Evolutionary conservation across 768 basidiomycete genomes (phyloP), one percentile per base, ranked within the genome.

Genomic region (Calocybe gangraenosa): DNA sequence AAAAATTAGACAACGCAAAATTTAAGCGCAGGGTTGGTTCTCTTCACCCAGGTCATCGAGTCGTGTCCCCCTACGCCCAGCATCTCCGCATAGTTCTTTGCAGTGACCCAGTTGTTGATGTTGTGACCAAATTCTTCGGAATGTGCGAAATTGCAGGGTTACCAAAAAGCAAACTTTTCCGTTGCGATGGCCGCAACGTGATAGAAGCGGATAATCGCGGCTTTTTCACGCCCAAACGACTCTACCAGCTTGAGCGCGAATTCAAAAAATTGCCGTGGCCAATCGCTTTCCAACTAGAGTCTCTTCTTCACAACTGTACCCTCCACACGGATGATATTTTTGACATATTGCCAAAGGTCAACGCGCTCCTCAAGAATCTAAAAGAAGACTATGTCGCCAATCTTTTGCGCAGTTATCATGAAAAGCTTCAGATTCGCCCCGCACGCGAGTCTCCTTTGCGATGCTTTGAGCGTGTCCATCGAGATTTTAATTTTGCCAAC

Each of bases 251-350:
- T 7, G 64, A 68, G 13, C 57, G 54, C 13, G 70, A 70, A 63
- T 51, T 85, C 34, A 59, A 60, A 22, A 62, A 59, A 3, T 70
- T 82, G 37, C 68, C 74, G 11, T 91, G 85, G 84, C 62, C 67
- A 3, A 71, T 88, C 23, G 84, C 82, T 0, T 92, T 90, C 58
- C 90, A 92, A 60, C 65, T 90, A 21, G 87, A 87, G 58, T 75
- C 79, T 0, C 66, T 89, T 9, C 59, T 92, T 4, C 78, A 69
- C 18, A 86, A 84, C 48, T 75, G 76, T 0, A 61, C 78, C 15
- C 67, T 91, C 17, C 78, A 81, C 47, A 81, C 86, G 0, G 62
- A 63, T 7, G 84, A 88, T 25, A 35, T 92, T 1, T 57, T 63
- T 3, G 54, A 62, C 4, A 63, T 88, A 31, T 60, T 71, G 14